Conservation (phyloP, 345 rosid species). For the Limnanthes douglasii region DNA sequence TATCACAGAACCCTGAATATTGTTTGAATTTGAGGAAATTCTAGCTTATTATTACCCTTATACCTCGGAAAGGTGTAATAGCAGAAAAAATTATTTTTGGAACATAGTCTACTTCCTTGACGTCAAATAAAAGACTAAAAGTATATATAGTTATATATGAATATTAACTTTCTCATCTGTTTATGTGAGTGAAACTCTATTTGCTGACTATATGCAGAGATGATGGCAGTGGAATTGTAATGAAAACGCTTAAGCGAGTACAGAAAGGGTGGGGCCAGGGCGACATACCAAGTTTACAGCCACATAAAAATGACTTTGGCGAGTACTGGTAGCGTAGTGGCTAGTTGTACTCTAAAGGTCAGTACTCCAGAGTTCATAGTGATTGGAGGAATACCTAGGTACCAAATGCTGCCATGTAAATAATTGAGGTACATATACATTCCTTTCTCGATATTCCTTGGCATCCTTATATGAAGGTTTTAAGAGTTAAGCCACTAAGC, state of each 20-base stretch:
- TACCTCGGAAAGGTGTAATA: no score
- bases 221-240: slow-evolving; percentile 82
- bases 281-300: slow-evolving; percentile 34
- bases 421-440: neutral
- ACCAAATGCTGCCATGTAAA: neutral
- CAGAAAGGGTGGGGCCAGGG: slow-evolving; percentile 83
- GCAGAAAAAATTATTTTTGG: no score
- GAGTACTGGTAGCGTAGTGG: slow-evolving; percentile 37
- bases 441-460: neutral
- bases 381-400: neutral
- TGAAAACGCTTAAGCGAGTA: slow-evolving; percentile 52
- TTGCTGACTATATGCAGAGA: slow-evolving; percentile 38
- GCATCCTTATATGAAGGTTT: no score
- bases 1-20: no score
- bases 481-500: no score
- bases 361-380: no score
- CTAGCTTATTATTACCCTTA: no score
- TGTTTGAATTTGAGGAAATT: no score
- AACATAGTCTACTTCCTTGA: no score
- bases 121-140: no score
- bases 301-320: slow-evolving; percentile 28
- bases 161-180: neutral
- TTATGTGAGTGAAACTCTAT: slow-evolving; percentile 1
- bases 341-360: slow-evolving; percentile 5
- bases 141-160: no score